phyloP scores from a whole-genome alignment of 129 eudicot genomes.

The Gnaphalium uliginosum region DNA sequence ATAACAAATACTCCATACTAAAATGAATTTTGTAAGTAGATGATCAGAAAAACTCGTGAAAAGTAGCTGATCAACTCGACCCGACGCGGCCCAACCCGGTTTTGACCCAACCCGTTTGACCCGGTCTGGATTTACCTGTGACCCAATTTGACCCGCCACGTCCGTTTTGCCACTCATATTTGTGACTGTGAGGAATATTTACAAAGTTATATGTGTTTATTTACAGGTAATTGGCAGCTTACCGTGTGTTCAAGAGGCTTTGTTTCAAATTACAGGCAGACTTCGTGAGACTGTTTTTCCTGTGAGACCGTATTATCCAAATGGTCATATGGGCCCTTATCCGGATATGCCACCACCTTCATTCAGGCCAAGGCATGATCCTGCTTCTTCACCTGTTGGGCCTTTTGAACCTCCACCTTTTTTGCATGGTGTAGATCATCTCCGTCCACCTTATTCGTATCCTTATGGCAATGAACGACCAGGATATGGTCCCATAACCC shows the following conservation, averaged over 20 bases:
- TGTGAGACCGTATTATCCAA: slow-evolving; percentile 34
- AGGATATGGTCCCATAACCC: slow-evolving; percentile 34
- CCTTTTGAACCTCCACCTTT: slow-evolving; percentile 38
- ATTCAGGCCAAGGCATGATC: slow-evolving; percentile 57
- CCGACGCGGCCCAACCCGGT: no score
- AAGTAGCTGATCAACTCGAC: no score
- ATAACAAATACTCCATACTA: not conserved
- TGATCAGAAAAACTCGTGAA: not conserved
- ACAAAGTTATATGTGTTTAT: not conserved
- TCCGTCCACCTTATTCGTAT: slow-evolving; percentile 38
- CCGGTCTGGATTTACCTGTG: no score
- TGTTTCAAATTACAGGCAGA: slow-evolving; percentile 62
- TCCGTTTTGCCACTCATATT: no score
- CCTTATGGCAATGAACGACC: slow-evolving; percentile 49
- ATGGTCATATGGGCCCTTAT: slow-evolving; percentile 33
- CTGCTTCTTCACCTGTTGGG: slow-evolving; percentile 43
- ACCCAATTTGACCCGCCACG: no score
- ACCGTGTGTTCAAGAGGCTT: slow-evolving; percentile 57
- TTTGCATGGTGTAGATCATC: slow-evolving; percentile 39
- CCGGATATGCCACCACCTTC: slow-evolving; percentile 56
- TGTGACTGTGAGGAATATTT: not conserved
- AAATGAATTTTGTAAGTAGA: no score
- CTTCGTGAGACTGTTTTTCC: slow-evolving; percentile 55
- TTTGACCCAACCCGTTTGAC: no score
- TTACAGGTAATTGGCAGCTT: slow-evolving; percentile 56